These are phyloP conservation scores for Didymellaceae sp. DNA, from an alignment of 2,329 filamentous ascomycete species.

Conservation along the genomic window DNA sequence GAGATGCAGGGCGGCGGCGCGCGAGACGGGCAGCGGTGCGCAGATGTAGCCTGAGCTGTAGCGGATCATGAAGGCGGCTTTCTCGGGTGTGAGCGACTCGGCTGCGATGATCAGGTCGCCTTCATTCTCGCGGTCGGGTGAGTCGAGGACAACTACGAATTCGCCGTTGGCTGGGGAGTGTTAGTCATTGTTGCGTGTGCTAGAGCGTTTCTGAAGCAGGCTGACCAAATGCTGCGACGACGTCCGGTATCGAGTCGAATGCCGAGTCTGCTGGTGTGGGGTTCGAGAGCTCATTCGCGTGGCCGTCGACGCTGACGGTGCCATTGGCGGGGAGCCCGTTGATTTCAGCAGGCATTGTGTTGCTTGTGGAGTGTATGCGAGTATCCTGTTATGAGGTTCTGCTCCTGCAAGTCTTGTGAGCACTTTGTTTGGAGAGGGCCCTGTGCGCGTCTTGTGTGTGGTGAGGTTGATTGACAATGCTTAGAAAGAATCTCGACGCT, in stretches of 20 bases:
- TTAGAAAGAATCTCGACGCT: constrained; percentile 27
- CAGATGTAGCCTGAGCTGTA: constrained; percentile 90
- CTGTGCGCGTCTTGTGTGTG: constrained; percentile 3
- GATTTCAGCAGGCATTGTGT: constrained; percentile 33
- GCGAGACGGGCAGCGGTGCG: constrained; percentile 75
- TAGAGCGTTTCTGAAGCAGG: not conserved
- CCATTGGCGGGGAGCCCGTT: constrained; percentile 28
- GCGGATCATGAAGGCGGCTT: constrained; percentile 96
- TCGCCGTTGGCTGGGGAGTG: constrained; percentile 63
- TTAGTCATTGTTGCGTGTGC: constrained; percentile 1
- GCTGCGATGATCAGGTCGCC: constrained; percentile 97
- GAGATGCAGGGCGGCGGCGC: constrained; percentile 74
- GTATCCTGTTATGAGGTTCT: not conserved
- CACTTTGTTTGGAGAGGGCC: no score
- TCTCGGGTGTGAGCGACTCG: constrained; percentile 78
- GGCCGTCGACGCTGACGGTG: constrained; percentile 19
- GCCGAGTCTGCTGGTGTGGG: constrained; percentile 43
- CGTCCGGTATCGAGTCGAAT: constrained; percentile 57
- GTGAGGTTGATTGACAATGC: constrained; percentile 22
- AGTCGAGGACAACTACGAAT: constrained; percentile 96
- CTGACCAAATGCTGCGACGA: constrained; percentile 53
- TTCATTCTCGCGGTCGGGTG: constrained; percentile 92
- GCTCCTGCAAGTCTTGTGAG: no score
- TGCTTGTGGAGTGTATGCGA: not conserved
- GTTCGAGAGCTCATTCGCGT: constrained; percentile 24